A percentile compares a stretch with the other conserved stretches of the same genome.
Evolutionary conservation across 2,329 filamentous ascomycete species (phyloP).

Genomic region (Xylaria sp.): DNA sequence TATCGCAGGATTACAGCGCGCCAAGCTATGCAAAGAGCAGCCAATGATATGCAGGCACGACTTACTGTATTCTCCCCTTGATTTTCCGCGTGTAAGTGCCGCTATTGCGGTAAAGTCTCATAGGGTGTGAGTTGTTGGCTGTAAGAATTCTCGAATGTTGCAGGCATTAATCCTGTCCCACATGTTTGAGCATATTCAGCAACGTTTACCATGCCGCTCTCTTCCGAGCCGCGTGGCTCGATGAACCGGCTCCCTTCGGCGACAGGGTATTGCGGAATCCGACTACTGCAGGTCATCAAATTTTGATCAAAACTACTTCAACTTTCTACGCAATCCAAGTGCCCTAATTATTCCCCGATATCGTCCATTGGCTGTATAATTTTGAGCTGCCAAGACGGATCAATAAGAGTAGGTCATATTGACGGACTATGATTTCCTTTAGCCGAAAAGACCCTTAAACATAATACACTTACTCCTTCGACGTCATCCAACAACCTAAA

Average conservation of each 20-base stretch:
- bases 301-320: slow-evolving; percentile 9
- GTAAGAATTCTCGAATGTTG: too few species aligned
- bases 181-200: slow-evolving; percentile 1
- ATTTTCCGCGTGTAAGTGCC: neutral
- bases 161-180: slow-evolving; percentile 4
- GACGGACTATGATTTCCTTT: neutral
- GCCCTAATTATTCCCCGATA: neutral
- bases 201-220: slow-evolving; percentile 15
- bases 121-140: neutral
- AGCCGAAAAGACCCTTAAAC: neutral
- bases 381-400: slow-evolving; percentile 9
- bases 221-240: slow-evolving; percentile 15
- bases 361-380: neutral
- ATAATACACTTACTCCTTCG: neutral
- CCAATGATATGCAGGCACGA: slow-evolving; percentile 9
- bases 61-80: neutral
- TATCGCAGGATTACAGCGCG: slow-evolving; percentile 4
- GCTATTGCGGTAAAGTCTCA: neutral
- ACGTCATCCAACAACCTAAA: slow-evolving; percentile 18
- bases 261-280: slow-evolving; percentile 28
- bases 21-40: slow-evolving; percentile 9
- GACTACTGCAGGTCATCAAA: slow-evolving; percentile 29
- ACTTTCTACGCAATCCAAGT: neutral
- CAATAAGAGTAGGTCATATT: neutral
- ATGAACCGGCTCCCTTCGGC: slow-evolving; percentile 7